Evolutionary conservation across 495 filamentous ascomycete genomes (phyloP).

Genomic region (Xylaria acuta): DNA sequence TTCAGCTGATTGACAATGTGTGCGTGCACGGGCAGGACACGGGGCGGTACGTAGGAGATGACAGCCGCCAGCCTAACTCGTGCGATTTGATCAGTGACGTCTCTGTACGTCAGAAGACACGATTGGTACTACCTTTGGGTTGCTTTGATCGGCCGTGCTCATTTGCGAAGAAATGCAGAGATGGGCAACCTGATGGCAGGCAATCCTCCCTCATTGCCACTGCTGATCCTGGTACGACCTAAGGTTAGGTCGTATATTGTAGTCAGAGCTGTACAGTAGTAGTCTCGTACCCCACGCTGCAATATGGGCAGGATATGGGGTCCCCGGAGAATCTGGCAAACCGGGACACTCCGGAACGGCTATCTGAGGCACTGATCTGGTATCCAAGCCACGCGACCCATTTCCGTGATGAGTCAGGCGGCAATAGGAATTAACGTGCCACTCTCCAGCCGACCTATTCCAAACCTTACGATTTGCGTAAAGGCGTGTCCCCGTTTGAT

Average conservation of each 20-base stretch:
- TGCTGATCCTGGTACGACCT: not conserved
- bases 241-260: not conserved
- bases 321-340: constrained; percentile 4
- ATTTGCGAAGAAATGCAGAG: not conserved
- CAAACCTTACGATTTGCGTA: constrained; percentile 4
- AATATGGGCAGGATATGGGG: constrained; percentile 1
- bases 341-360: constrained; percentile 7
- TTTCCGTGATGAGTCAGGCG: constrained; percentile 3
- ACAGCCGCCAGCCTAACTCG: not conserved
- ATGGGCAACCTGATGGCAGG: no score
- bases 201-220: constrained; percentile 8
- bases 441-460: not conserved
- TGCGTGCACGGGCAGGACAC: not conserved
- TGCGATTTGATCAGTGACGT: constrained; percentile 17
- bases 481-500: not conserved
- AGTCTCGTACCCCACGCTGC: constrained; percentile 12
- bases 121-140: not conserved
- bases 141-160: constrained; percentile 2
- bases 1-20: constrained; percentile 7
- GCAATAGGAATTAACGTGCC: constrained; percentile 9
- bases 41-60: not conserved
- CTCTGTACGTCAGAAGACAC: not conserved
- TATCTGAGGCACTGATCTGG: not conserved
- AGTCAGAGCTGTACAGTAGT: not conserved
- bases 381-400: constrained; percentile 1